Evolutionary conservation across 257 asterid species (phyloP), one percentile per base, ranked within the genome.

Genomic region (Solanum raphanifolium): DNA sequence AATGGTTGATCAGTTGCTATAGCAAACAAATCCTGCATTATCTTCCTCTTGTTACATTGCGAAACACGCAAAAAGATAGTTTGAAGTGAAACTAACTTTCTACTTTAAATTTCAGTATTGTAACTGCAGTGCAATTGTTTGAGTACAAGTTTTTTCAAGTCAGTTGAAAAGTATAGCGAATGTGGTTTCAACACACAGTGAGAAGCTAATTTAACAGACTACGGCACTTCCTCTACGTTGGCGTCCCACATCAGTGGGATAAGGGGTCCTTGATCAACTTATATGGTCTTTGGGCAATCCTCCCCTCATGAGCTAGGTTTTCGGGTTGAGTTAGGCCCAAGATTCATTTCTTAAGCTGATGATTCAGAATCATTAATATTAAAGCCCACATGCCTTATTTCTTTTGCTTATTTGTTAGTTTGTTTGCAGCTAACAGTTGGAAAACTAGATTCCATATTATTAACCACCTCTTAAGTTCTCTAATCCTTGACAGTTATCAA

Each of bases 1-100:
- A 97, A 97, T 39, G 99, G 98, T 91, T 97, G 99, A 92, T 97
- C 99, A 9, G 97, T 92, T 74, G 99, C 99, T 89, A 97, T 97
- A 85, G 99, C 98, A 92, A 97, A 97, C 89, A 97, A 94, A 92
- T 97, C 99, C 99, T 97, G 98, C 94, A 91, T 83, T 82, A 38
- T 75, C 74, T 1, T 36, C 83, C 60, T 38, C 83, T 72, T 76
- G 82, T 48, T 21, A 72, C 65, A 68, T 69, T 58, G 60, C 1
- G 29, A 58, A 84, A 46, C 85, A 48, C 13, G 4, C 29, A 48
- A 18, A 46, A 9, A 29, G 41, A 36, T 82, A 48, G 43, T 46
- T 29, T 18, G 69, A 5, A 48, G 27, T 82, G 85, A 81, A 25
- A 81, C 66, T 81, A 79, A 81, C 29, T n/a, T 15, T 82, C 84